Percentiles rank a stretch among this genome's conserved stretches.
Evolutionary conservation across 495 filamentous ascomycete genomes (phyloP).

Genomic region (Tuber borchii): DNA sequence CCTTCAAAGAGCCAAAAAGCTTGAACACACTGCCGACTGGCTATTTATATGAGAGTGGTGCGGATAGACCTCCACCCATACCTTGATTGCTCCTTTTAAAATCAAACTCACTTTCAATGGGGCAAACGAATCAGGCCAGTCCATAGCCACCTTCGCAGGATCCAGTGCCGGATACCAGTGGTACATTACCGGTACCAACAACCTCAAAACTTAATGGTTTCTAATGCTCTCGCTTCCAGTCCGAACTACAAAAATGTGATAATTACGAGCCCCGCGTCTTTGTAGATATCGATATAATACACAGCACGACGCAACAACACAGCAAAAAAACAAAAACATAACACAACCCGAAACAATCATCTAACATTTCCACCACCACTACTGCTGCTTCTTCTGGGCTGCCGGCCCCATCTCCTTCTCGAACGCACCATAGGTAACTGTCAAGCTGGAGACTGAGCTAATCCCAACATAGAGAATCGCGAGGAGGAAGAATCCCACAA

Average conservation of each 20-base stretch:
- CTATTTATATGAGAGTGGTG: no score
- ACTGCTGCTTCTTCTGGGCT: conserved; percentile 70
- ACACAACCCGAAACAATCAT: background rate
- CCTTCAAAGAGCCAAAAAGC: no score
- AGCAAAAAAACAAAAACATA: conserved; percentile 6
- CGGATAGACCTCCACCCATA: background rate
- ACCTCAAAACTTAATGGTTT: background rate
- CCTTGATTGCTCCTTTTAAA: background rate
- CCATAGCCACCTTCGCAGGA: background rate
- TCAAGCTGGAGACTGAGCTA: conserved; percentile 64
- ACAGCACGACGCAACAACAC: background rate
- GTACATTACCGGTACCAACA: background rate
- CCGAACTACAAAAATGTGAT: background rate
- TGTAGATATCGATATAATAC: background rate
- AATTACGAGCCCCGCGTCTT: background rate
- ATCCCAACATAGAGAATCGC: conserved; percentile 72
- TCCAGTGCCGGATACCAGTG: background rate
- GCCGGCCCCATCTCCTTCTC: conserved; percentile 88
- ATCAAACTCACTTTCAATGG: background rate
- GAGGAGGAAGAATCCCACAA: conserved; percentile 62
- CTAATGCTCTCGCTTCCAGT: background rate
- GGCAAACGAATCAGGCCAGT: background rate
- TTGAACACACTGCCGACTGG: no score
- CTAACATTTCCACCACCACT: conserved; percentile 7
- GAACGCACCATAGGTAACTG: conserved; percentile 89